Conservation (phyloP, 2,329 filamentous ascomycete species). For the Fusarium torulosum region DNA sequence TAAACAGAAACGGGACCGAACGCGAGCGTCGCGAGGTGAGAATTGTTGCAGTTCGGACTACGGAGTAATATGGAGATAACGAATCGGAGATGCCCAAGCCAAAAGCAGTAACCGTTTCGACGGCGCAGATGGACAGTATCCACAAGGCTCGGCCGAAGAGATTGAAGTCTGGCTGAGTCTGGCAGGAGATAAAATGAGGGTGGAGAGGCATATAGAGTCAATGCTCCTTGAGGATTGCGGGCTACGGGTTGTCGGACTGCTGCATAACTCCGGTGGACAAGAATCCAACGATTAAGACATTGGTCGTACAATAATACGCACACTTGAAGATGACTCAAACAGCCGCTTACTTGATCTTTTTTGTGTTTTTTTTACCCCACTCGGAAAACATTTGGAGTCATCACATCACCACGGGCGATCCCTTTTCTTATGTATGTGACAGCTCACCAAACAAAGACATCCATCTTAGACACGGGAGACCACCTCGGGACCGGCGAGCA, state of each 20-base stretch:
- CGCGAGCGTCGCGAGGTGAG: slow-evolving; percentile 16
- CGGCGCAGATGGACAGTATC: slow-evolving; percentile 2
- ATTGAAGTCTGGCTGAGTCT: slow-evolving; percentile 7
- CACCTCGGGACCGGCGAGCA: background rate
- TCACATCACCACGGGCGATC: background rate
- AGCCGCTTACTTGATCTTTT: slow-evolving; percentile 1
- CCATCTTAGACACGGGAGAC: background rate
- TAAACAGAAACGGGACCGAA: slow-evolving; percentile 12
- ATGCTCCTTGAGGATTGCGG: background rate
- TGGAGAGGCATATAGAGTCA: slow-evolving; percentile 11
- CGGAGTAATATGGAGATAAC: background rate
- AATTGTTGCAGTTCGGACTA: background rate
- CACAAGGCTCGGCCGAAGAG: slow-evolving; percentile 24
- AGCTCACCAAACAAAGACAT: background rate
- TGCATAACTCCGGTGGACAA: slow-evolving; percentile 40
- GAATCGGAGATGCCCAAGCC: background rate
- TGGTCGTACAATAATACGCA: background rate
- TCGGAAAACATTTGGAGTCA: slow-evolving; percentile 4
- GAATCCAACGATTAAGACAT: background rate
- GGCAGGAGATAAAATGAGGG: slow-evolving; percentile 15
- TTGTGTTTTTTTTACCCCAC: background rate
- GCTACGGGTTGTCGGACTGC: slow-evolving; percentile 40
- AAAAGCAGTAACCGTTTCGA: slow-evolving; percentile 46
- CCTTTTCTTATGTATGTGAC: slow-evolving; percentile 1
- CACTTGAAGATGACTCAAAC: slow-evolving; percentile 39